Evolutionary conservation across 1,284 basidiomycete genomes (phyloP), one percentile per base, ranked within the genome.

Genomic region (Malassezia globosa): DNA sequence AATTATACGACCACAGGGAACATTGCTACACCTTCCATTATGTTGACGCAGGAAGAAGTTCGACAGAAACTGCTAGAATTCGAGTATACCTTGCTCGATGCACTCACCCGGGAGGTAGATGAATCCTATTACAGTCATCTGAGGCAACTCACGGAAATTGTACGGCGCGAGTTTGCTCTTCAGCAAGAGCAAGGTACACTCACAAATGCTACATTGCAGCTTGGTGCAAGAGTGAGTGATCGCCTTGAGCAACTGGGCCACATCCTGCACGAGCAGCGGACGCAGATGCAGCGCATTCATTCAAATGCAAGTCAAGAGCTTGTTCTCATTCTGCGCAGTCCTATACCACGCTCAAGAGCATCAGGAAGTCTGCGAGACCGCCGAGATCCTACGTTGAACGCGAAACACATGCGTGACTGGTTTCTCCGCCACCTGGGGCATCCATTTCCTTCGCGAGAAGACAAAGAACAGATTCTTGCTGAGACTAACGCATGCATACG

Each of bases 351-450:
- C n/a, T 4, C 29, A 11, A n/a, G n/a, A n/a, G n/a, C n/a, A n/a
- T n/a, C n/a, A n/a, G n/a, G n/a, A n/a, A 31, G 29, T 31, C 8
- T 31, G 8, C 29, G 4, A 31, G 42, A 36, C 16, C 16, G 47
- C 27, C 40, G 41, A 0, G 50, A 52, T 10, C n/a, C 37, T 19
- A n/a, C 33, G 14, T 47, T 60, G 27, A 59, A 60, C 33, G 42
- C 59, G 5, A 11, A 45, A 23, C 26, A 55, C 18, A 60, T 70
- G 51, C 66, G 68, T 1, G 56, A 50, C 11, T 66, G 60, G 53
- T 63, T 67, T 26, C 53, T 63, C 23, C 43, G 52, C 2, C 51
- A 60, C 24, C 35, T 70, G 13, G 52, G 52, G 21, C 36, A 57
- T 25, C 68, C 68, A 4, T 70, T 62, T 36, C 66, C 64, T 0